Evolutionary conservation across 192 early-diverging fungal genomes (phyloP).

Genomic region (Pilaira anomala): DNA sequence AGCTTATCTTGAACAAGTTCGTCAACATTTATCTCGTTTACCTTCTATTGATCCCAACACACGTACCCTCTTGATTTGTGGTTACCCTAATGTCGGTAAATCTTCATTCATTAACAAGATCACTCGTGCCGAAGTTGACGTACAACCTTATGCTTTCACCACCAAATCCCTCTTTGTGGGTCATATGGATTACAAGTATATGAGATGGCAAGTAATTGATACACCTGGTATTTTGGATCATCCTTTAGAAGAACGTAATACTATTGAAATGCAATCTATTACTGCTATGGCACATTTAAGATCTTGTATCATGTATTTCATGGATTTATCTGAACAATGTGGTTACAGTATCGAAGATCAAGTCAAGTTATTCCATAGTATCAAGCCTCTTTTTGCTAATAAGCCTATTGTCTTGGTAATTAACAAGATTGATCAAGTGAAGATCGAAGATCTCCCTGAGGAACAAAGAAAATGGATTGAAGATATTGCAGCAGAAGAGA

Average conservation of each 20-base stretch:
- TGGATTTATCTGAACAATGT: slow-evolving; percentile 97
- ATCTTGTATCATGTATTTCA: slow-evolving; percentile 94
- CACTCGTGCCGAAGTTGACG: slow-evolving; percentile 98
- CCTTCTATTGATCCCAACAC: slow-evolving; percentile 99
- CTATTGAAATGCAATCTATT: slow-evolving; percentile 99
- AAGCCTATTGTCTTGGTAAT: slow-evolving; percentile 94
- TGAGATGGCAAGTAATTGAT: slow-evolving; percentile 99
- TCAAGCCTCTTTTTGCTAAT: slow-evolving; percentile 98
- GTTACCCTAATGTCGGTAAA: slow-evolving; percentile 99
- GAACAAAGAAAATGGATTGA: slow-evolving; percentile 77
- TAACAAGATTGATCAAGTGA: slow-evolving; percentile 91
- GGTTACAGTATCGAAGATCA: slow-evolving; percentile 96
- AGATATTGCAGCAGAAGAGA: slow-evolving; percentile 60
- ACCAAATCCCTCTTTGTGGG: slow-evolving; percentile 99
- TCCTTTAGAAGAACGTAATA: slow-evolving; percentile 98
- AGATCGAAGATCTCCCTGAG: slow-evolving; percentile 71
- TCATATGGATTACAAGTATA: slow-evolving; percentile 99
- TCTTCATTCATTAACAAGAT: slow-evolving; percentile 99
- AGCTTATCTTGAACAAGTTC: slow-evolving; percentile 97
- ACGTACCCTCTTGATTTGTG: slow-evolving; percentile 96
- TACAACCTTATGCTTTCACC: slow-evolving; percentile 99
- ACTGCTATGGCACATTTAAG: slow-evolving; percentile 98
- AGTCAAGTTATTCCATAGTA: slow-evolving; percentile 84
- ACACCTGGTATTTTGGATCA: slow-evolving; percentile 99
- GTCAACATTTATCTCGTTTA: slow-evolving; percentile 97